Conservation (phyloP, 352 stramenopile genomes). For the Blastocystis sp. region DNA sequence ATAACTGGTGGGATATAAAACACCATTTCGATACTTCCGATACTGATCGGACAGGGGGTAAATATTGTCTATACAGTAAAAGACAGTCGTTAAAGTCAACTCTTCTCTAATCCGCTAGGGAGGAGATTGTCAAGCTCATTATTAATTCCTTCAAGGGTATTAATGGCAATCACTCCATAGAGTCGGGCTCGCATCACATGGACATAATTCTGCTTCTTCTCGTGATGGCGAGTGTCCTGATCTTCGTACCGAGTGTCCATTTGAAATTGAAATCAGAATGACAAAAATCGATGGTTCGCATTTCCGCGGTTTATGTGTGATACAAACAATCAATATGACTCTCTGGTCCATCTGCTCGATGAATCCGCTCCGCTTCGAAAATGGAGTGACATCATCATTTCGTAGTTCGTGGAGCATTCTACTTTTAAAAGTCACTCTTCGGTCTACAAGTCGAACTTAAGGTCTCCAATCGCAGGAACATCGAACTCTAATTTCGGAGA, state of each 20-base stretch:
- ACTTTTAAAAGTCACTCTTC: not conserved
- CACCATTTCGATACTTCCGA: slow-evolving; percentile 51
- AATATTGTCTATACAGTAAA: slow-evolving; percentile 51
- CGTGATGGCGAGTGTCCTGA: not conserved
- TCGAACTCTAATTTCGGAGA: not conserved
- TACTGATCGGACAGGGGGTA: slow-evolving; percentile 39
- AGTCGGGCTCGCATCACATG: slow-evolving; percentile 58
- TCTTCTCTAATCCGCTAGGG: slow-evolving; percentile 38
- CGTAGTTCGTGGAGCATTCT: slow-evolving; percentile 50
- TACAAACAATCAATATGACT: slow-evolving; percentile 31
- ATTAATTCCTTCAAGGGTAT: slow-evolving; percentile 48
- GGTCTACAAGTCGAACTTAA: slow-evolving; percentile 45
- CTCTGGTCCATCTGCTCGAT: slow-evolving; percentile 10
- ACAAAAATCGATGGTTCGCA: not conserved
- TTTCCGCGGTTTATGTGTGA: not conserved
- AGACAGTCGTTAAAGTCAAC: not conserved
- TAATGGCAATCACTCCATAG: slow-evolving; percentile 53
- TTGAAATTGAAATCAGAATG: slow-evolving; percentile 4
- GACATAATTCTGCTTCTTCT: slow-evolving; percentile 29
- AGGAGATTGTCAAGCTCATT: slow-evolving; percentile 43
- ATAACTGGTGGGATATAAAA: slow-evolving; percentile 57
- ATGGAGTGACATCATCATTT: not conserved
- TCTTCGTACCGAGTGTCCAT: slow-evolving; percentile 17
- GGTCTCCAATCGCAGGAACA: not conserved
- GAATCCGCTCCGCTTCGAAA: not conserved